Conservation (phyloP, 2,329 filamentous ascomycete species). For the Phialophora macrospora region DNA sequence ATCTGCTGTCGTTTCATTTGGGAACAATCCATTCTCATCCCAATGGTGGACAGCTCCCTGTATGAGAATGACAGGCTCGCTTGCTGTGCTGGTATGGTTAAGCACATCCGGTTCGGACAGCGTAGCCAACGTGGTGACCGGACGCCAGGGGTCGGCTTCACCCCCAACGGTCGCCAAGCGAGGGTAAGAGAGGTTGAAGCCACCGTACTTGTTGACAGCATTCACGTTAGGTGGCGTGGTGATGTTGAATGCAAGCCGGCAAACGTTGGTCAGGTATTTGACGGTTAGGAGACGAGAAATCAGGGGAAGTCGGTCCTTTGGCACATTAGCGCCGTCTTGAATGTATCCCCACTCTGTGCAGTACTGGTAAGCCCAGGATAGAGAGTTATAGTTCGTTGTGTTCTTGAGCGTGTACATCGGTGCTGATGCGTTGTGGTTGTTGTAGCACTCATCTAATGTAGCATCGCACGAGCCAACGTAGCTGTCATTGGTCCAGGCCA, state of each 20-base stretch:
- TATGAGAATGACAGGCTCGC: conserved; percentile 75
- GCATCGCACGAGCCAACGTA: conserved; percentile 48
- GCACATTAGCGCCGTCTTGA: conserved; percentile 72
- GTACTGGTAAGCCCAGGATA: conserved; percentile 63
- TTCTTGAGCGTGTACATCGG: conserved; percentile 54
- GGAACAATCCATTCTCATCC: conserved; percentile 51
- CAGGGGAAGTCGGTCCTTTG: conserved; percentile 66
- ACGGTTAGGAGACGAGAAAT: conserved; percentile 73
- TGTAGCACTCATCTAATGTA: conserved; percentile 60
- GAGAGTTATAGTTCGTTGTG: conserved; percentile 50
- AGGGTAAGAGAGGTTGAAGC: conserved; percentile 71
- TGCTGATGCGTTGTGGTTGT: conserved; percentile 51
- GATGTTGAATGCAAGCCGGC: conserved; percentile 72
- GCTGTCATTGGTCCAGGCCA: conserved; percentile 59
- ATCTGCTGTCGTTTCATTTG: conserved; percentile 62
- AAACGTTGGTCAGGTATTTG: conserved; percentile 66
- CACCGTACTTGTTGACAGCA: conserved; percentile 76
- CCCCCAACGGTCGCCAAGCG: conserved; percentile 80
- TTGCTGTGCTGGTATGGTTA: conserved; percentile 57
- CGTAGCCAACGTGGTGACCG: conserved; percentile 72
- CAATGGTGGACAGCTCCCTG: conserved; percentile 78
- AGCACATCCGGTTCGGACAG: conserved; percentile 58
- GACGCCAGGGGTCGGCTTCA: conserved; percentile 78
- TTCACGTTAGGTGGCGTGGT: conserved; percentile 65
- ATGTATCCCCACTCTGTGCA: conserved; percentile 75